Evolutionary conservation across 805 yeast species (phyloP).

Genomic region (Metschnikowia aberdeeniae): DNA sequence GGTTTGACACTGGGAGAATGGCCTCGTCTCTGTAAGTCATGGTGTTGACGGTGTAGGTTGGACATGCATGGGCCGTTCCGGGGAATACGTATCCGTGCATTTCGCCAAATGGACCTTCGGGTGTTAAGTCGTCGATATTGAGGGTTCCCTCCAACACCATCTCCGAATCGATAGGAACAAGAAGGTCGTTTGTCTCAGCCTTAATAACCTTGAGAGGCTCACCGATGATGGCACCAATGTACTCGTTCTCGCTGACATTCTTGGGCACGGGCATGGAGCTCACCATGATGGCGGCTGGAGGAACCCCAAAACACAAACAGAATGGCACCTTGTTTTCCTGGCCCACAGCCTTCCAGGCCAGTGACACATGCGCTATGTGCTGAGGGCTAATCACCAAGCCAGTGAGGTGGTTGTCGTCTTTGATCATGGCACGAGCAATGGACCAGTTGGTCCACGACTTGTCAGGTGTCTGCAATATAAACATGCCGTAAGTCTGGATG

Average conservation of each 20-base stretch:
- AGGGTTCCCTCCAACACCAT: slow-evolving; percentile 24
- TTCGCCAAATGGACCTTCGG: slow-evolving; percentile 29
- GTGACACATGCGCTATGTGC: slow-evolving; percentile 22
- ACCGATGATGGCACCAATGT: slow-evolving; percentile 23
- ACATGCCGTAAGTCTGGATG: slow-evolving; percentile 27
- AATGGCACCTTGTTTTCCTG: slow-evolving; percentile 21
- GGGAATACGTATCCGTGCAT: slow-evolving; percentile 26
- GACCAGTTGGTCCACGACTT: slow-evolving; percentile 26
- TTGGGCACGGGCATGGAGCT: slow-evolving; percentile 37
- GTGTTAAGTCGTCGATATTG: slow-evolving; percentile 10
- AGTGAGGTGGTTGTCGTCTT: slow-evolving; percentile 19
- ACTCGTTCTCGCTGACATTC: slow-evolving; percentile 20
- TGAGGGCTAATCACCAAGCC: slow-evolving; percentile 25
- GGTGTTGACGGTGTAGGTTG: slow-evolving; percentile 20
- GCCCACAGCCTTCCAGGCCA: slow-evolving; percentile 20
- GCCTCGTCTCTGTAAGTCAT: slow-evolving; percentile 22
- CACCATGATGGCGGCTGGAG: slow-evolving; percentile 25
- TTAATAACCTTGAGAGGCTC: slow-evolving; percentile 22
- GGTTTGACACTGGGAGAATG: slow-evolving; percentile 23
- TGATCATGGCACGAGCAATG: slow-evolving; percentile 24
- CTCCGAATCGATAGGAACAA: slow-evolving; percentile 22
- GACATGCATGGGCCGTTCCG: slow-evolving; percentile 22
- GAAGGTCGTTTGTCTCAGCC: slow-evolving; percentile 20
- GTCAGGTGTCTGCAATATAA: slow-evolving; percentile 23
- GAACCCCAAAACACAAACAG: slow-evolving; percentile 24